Evolutionary conservation across 345 rosid genomes (phyloP).

Genomic region (Ceriops decandra): DNA sequence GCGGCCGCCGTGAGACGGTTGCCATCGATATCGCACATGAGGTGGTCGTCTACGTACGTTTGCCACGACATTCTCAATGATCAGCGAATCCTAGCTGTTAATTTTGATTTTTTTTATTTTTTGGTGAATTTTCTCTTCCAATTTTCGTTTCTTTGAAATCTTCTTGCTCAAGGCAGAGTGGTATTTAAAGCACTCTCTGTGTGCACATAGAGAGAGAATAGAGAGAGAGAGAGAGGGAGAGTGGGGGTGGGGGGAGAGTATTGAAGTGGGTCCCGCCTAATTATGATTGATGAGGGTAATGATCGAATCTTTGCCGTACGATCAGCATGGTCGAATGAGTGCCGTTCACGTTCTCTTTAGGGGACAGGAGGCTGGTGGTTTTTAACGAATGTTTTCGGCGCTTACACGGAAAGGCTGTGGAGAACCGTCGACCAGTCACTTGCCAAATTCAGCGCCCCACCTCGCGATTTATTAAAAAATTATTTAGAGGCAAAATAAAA

Average conservation of each 20-base stretch:
- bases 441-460: too few relatives aligned
- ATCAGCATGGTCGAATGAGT: conserved; percentile 27
- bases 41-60: conserved; percentile 24
- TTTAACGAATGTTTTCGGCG: not conserved
- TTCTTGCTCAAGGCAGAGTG: conserved; percentile 17
- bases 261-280: conserved; percentile 3
- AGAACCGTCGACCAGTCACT: too few relatives aligned
- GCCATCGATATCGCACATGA: conserved; percentile 25
- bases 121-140: too few relatives aligned
- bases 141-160: conserved; percentile 4
- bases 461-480: too few relatives aligned
- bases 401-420: not conserved
- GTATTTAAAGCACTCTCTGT: conserved; percentile 22
- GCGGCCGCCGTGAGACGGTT: conserved; percentile 17
- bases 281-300: not conserved
- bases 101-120: not conserved
- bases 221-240: not conserved
- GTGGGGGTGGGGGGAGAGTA: not conserved
- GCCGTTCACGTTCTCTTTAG: conserved; percentile 26
- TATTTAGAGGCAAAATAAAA: too few relatives aligned
- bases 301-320: conserved; percentile 22
- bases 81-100: conserved; percentile 5
- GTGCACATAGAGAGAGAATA: not conserved
- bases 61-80: conserved; percentile 26
- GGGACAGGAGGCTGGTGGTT: not conserved